phyloP scores from a whole-genome alignment of 2,329 filamentous ascomycete species.

The Fusarium ramigenum region DNA sequence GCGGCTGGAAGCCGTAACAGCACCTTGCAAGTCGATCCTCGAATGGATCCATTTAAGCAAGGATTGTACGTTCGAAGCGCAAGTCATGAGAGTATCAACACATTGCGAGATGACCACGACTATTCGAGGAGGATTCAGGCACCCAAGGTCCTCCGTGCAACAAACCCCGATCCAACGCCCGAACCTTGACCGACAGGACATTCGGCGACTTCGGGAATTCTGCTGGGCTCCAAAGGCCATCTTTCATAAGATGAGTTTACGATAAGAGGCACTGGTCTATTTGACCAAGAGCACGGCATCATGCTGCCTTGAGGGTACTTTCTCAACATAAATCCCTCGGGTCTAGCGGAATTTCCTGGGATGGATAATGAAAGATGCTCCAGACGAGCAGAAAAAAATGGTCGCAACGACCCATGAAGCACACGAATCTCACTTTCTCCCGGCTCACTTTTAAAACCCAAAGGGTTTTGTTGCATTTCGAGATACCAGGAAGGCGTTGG shows the following conservation, averaged over 20 bases:
- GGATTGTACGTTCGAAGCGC: constrained; percentile 66
- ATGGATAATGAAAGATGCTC: constrained; percentile 25
- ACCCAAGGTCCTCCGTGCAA: constrained; percentile 67
- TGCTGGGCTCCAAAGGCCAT: not conserved
- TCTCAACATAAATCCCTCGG: not conserved
- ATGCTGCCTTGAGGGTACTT: not conserved
- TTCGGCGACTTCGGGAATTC: not conserved
- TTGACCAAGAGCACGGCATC: not conserved
- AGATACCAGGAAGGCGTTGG: constrained; percentile 54
- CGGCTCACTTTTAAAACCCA: constrained; percentile 35
- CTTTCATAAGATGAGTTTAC: not conserved
- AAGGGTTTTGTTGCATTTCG: constrained; percentile 45
- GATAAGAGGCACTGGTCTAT: not conserved
- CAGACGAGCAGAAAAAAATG: constrained; percentile 34
- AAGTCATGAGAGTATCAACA: constrained; percentile 71
- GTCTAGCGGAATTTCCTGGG: not conserved
- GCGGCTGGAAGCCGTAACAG: constrained; percentile 60
- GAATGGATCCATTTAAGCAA: constrained; percentile 69
- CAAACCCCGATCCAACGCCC: constrained; percentile 65
- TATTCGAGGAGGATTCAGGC: constrained; percentile 69
- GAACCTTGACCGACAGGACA: constrained; percentile 10
- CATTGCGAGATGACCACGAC: constrained; percentile 71
- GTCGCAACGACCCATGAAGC: constrained; percentile 45
- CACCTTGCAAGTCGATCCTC: constrained; percentile 67
- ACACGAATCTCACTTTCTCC: constrained; percentile 45